These are phyloP conservation scores for Claviceps monticola DNA, from an alignment of 2,329 filamentous ascomycete genomes.

Conservation along the genomic window DNA sequence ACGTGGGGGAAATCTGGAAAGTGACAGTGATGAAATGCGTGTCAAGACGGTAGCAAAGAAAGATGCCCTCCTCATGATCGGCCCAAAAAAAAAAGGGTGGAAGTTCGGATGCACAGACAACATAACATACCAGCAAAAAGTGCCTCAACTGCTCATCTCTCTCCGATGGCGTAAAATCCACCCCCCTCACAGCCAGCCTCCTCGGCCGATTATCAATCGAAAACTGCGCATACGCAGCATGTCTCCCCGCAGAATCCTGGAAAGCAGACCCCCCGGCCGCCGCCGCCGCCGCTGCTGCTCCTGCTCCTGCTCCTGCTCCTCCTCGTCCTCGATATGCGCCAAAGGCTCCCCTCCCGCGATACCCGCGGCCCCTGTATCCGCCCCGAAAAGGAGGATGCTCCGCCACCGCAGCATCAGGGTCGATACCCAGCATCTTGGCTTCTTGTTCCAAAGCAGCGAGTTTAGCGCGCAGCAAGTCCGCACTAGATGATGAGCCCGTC, in stretches of 20 bases:
- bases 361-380: slow-evolving; percentile 23
- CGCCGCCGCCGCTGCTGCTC: slow-evolving; percentile 13
- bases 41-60: too few species aligned
- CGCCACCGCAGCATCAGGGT: slow-evolving; percentile 39
- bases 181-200: slow-evolving; percentile 48
- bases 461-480: slow-evolving; percentile 54
- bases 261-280: slow-evolving; percentile 20
- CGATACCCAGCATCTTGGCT: slow-evolving; percentile 54
- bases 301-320: neutral
- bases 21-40: too few species aligned
- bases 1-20: too few species aligned
- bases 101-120: neutral
- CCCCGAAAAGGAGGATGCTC: slow-evolving; percentile 19
- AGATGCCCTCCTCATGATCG: too few species aligned
- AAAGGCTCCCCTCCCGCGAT: slow-evolving; percentile 17
- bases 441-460: slow-evolving; percentile 61
- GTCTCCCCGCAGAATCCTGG: slow-evolving; percentile 30
- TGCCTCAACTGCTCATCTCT: slow-evolving; percentile 58
- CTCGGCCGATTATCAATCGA: slow-evolving; percentile 66
- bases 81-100: too few species aligned
- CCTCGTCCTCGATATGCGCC: slow-evolving; percentile 1
- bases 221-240: slow-evolving; percentile 45
- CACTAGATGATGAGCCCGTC: slow-evolving; percentile 31
- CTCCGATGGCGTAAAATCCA: slow-evolving; percentile 46
- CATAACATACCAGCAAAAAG: slow-evolving; percentile 51